Evolutionary conservation across 2,329 filamentous ascomycete genomes (phyloP).

Genomic region (Fusarium napiforme): DNA sequence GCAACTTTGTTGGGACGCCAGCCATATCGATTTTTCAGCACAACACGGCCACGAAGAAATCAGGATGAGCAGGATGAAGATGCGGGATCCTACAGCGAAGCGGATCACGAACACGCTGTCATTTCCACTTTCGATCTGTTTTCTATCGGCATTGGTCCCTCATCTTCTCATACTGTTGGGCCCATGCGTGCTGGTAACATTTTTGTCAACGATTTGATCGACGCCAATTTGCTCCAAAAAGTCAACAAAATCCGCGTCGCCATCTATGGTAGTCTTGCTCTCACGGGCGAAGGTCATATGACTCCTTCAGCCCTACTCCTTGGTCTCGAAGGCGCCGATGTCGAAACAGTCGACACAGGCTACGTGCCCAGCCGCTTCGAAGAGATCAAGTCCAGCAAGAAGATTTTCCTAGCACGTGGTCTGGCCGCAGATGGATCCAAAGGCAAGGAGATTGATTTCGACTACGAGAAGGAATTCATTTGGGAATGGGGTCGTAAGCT

Average conservation of each 20-base stretch:
- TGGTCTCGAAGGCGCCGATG: slow-evolving; percentile 61
- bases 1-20: not conserved
- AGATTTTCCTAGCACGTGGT: slow-evolving; percentile 56
- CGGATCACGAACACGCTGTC: slow-evolving; percentile 62
- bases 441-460: slow-evolving; percentile 60
- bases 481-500: slow-evolving; percentile 65
- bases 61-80: slow-evolving; percentile 45
- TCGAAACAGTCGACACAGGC: slow-evolving; percentile 61
- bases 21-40: slow-evolving; percentile 18
- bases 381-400: slow-evolving; percentile 59
- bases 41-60: slow-evolving; percentile 3
- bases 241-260: slow-evolving; percentile 60
- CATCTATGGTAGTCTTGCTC: slow-evolving; percentile 61
- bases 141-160: slow-evolving; percentile 63
- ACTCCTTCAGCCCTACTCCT: slow-evolving; percentile 61
- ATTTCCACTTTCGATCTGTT: slow-evolving; percentile 64
- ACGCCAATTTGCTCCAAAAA: slow-evolving; percentile 57
- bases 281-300: slow-evolving; percentile 64
- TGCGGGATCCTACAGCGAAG: slow-evolving; percentile 56
- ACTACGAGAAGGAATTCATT: slow-evolving; percentile 60
- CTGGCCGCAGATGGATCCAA: slow-evolving; percentile 49
- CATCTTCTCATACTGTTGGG: slow-evolving; percentile 62
- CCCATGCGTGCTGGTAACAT: slow-evolving; percentile 65
- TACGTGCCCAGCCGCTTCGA: slow-evolving; percentile 59
- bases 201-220: slow-evolving; percentile 59